Evolutionary conservation across 2,329 filamentous ascomycete species (phyloP).

Genomic region (Neophaeococcomyces mojaviensis): DNA sequence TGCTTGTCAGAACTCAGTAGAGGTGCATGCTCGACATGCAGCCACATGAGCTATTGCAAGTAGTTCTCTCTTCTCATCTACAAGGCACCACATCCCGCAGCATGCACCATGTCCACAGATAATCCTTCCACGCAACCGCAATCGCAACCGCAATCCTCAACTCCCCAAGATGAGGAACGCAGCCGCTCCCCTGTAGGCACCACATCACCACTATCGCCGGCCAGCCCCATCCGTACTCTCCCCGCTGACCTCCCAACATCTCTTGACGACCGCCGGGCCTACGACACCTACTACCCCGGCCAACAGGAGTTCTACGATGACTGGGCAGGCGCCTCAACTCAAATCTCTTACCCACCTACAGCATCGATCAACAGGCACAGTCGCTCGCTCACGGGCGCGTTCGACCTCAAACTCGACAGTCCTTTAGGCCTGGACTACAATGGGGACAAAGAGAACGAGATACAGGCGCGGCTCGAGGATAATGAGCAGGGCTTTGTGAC

Average conservation of each 20-base stretch:
- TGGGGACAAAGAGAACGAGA: slow-evolving; percentile 44
- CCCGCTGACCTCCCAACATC: slow-evolving; percentile 84
- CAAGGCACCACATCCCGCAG: neutral
- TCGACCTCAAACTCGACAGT: slow-evolving; percentile 79
- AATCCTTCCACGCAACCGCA: neutral
- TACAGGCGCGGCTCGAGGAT: slow-evolving; percentile 55
- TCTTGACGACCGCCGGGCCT: slow-evolving; percentile 73
- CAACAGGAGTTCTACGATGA: slow-evolving; percentile 99
- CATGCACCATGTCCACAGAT: slow-evolving; percentile 7
- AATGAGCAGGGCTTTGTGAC: slow-evolving; percentile 86
- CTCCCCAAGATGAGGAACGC: neutral
- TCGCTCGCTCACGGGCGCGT: slow-evolving; percentile 31
- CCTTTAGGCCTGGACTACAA: slow-evolving; percentile 51
- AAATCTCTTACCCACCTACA: slow-evolving; percentile 67
- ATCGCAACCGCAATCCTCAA: neutral
- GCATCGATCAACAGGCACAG: slow-evolving; percentile 50
- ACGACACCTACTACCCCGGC: slow-evolving; percentile 57
- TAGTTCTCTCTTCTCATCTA: neutral
- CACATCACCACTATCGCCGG: slow-evolving; percentile 12
- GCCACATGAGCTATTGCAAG: too few relatives aligned
- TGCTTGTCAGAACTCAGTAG: too few relatives aligned
- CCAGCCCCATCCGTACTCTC: slow-evolving; percentile 37
- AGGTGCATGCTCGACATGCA: too few relatives aligned
- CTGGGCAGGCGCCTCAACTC: slow-evolving; percentile 49
- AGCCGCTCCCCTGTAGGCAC: slow-evolving; percentile 7